phyloP scores from a whole-genome alignment of 1,284 basidiomycete genomes.

The Ceratobasidium sp. region DNA sequence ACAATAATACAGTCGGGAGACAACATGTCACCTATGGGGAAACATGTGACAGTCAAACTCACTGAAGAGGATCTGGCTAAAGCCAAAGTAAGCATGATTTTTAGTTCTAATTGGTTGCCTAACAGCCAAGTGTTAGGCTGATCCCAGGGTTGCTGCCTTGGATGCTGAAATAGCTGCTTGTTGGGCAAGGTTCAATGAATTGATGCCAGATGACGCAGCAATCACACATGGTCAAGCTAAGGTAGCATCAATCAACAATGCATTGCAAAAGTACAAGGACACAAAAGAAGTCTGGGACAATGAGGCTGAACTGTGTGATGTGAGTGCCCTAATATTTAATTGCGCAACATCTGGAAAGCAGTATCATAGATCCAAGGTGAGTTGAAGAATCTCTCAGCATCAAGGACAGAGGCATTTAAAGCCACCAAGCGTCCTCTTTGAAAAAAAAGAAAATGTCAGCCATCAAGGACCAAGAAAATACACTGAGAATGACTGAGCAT shows the following conservation, averaged over 20 bases:
- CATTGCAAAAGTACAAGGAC: not conserved
- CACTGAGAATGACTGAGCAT: no score
- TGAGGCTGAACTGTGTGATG: not conserved
- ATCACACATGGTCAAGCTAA: not conserved
- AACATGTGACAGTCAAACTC: not conserved
- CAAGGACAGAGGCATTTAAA: no score
- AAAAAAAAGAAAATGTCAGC: no score
- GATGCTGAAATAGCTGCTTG: not conserved
- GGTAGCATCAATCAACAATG: not conserved
- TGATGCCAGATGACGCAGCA: not conserved
- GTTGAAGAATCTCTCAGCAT: no score
- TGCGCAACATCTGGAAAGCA: no score
- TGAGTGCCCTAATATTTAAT: not conserved
- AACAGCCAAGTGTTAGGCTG: not conserved
- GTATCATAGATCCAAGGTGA: no score
- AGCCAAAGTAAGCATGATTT: no score
- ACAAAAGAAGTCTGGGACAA: not conserved
- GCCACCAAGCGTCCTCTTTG: no score
- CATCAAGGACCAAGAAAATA: no score
- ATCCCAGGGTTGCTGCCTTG: not conserved
- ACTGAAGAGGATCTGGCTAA: not conserved
- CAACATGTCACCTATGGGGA: no score
- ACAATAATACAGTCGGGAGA: not conserved
- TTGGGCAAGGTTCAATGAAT: not conserved
- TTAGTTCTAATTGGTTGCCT: no score